Conservation (phyloP, 371 early-diverging fungal genomes). For the Umbelopsis sp. region DNA sequence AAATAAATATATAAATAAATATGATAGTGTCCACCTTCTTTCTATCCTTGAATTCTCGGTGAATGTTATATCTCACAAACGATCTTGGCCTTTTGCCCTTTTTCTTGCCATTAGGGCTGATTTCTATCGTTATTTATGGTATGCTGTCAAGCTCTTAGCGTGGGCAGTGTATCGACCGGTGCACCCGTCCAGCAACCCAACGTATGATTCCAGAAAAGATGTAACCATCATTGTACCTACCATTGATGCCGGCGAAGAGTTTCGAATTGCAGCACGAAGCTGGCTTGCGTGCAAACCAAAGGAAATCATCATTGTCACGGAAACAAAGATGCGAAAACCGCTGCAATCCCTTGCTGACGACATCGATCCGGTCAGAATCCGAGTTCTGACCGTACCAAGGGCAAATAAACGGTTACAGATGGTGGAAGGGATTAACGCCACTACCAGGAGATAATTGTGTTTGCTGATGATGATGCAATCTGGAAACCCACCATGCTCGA, state of each 20-base stretch:
- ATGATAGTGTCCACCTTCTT: neutral
- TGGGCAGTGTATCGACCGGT: constrained; percentile 54
- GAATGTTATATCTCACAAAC: constrained; percentile 71
- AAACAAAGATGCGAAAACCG: constrained; percentile 53
- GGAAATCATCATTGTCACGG: constrained; percentile 65
- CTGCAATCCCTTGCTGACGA: constrained; percentile 57
- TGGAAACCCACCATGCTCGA: constrained; percentile 66
- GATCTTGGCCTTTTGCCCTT: constrained; percentile 61
- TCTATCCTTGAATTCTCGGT: constrained; percentile 12
- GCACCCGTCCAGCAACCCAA: constrained; percentile 52
- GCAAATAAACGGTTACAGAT: constrained; percentile 74
- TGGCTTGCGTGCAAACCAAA: constrained; percentile 69
- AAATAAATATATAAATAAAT: too few species aligned
- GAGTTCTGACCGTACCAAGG: constrained; percentile 57
- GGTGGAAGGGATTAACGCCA: constrained; percentile 69
- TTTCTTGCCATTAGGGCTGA: constrained; percentile 69
- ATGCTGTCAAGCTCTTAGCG: constrained; percentile 58
- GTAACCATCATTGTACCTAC: constrained; percentile 76
- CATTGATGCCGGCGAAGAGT: constrained; percentile 75
- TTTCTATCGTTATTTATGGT: constrained; percentile 76
- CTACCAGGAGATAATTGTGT: constrained; percentile 66
- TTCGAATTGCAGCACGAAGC: constrained; percentile 70
- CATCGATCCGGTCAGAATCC: constrained; percentile 49
- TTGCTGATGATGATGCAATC: constrained; percentile 77
- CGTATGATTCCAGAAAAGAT: constrained; percentile 56